Evolutionary conservation across 176 grass and related monocot genomes (phyloP), one percentile per base, ranked within the genome.

Genomic region (Phyllostachys edulis): DNA sequence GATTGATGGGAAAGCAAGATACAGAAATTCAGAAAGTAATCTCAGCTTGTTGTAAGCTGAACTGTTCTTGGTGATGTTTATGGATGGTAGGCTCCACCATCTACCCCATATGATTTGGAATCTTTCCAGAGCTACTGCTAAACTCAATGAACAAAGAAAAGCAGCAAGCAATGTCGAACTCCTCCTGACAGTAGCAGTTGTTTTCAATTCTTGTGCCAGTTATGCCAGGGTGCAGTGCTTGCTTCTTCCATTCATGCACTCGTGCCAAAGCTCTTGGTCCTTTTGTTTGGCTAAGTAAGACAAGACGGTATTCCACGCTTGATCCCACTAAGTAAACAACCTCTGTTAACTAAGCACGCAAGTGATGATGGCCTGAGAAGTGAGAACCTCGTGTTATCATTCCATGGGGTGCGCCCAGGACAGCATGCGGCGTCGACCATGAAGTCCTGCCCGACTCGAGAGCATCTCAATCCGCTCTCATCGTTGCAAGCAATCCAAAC

Each of bases 391-490:
- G 49, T 66, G 76, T 16, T 63, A 84, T 85, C 77, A 85, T 89
- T 85, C 63, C 77, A 76, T 68, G 52, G 20, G 50, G 62, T 42
- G 57, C 41, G 42, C 0, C 9, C 32, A 62, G 70, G 77, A 89
- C 87, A 80, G 87, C 87, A 59, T 45, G 77, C 71, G 82, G 51
- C 72, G 62, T 27, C 63, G 62, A 52, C 76, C 82, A 85, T 76
- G 63, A 85, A 75, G 9, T 54, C 76, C 50, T 89, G 75, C 12
- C 60, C 63, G 29, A 9, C 86, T 88, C 71, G 70, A 77, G 82
- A 81, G 77, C 77, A 85, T 89, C 70, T 80, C 75, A 16, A 57
- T 67, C 81, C 32, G 34, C 63, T 63, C 41, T 11, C 50, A 20
- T 41, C 17, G 36, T 21, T 29, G 82, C 61, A 71, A 27, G 7